Base-by-base conservation (phyloP, 345 rosid species). In the Salix exigua region DNA sequence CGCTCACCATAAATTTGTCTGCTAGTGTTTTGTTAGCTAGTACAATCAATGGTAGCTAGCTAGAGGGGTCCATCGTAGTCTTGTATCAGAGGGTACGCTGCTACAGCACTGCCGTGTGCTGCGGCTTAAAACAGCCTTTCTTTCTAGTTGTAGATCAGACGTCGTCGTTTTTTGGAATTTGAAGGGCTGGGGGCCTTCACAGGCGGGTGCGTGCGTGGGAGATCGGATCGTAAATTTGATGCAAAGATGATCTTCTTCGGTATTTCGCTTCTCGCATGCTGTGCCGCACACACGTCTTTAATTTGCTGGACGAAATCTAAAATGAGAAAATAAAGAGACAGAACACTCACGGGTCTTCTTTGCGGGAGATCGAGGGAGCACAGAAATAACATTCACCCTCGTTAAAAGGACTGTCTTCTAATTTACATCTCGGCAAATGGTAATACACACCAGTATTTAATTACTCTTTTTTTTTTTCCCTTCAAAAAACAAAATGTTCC, bases 21-120 rank as follows among this genome's bases (percentile, higher is more conserved):
- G 51, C 21, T 80, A 31, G 44, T 60, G 72, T 40, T 46, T 81
- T 83, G 86, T 81, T 75, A 70, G 72, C 14, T 82, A 68, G 78
- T 68, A 72, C 35, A 62, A 66, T 62, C 68, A 71, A 70, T 33
- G 72, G 65, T 7, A 46, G 51, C 51, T 46, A 28, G 66, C 16
- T 9, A 23, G 16, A 28, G 77, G 79, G 79, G 82, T 68, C 84
- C 82, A 78, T 80, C 46, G 48, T 50, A 26, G 48, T 50, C 35
- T 1, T 68, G 11, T 46, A 70, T 26, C 18, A 46, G 26, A 67
- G 71, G 71, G 71, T 38, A 37, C 46, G 12, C 40, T 40, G 62
- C 28, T 70, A 75, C 70, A 73, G 73, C 64, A 10, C 42, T 68
- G 33, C 40, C 23, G 35, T 61, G 40, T 26, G 75, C 60, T 26